Percentiles rank a stretch among this genome's conserved stretches.
Conservation (phyloP, 2,329 filamentous ascomycete species). For the Neopestalotiopsis sp. region DNA sequence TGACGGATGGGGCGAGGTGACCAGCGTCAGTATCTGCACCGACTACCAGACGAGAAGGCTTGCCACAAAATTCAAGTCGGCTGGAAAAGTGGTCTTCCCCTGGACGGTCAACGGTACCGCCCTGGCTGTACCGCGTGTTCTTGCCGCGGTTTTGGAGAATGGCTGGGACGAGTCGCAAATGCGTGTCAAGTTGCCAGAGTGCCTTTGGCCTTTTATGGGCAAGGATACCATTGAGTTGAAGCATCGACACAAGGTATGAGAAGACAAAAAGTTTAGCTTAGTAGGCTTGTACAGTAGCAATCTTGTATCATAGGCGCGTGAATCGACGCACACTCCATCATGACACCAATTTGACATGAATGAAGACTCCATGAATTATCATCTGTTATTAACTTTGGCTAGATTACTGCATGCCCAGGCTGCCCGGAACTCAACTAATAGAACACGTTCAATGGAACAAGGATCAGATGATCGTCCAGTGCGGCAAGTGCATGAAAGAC, state of each 20-base stretch:
- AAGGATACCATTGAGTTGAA: constrained; percentile 64
- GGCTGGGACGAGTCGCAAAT: constrained; percentile 77
- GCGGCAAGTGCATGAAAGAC: too few species aligned
- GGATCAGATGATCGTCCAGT: too few species aligned
- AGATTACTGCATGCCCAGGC: too few species aligned
- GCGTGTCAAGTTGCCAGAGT: constrained; percentile 77
- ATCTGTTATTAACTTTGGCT: background rate
- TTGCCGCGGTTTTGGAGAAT: constrained; percentile 89
- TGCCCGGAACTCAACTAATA: too few species aligned
- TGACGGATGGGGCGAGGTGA: constrained; percentile 90
- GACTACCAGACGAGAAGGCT: constrained; percentile 91
- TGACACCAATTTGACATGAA: background rate
- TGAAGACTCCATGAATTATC: background rate
- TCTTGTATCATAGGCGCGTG: constrained; percentile 8
- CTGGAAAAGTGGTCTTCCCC: constrained; percentile 71
- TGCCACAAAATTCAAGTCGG: constrained; percentile 71
- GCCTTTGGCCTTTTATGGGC: constrained; percentile 84
- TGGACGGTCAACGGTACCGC: constrained; percentile 95
- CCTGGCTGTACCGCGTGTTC: constrained; percentile 84
- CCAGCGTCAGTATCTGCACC: constrained; percentile 86
- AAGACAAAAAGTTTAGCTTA: background rate
- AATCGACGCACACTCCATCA: background rate
- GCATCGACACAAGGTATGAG: constrained; percentile 21
- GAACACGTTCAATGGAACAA: too few species aligned
- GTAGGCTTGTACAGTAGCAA: constrained; percentile 6